Evolutionary conservation across 768 basidiomycete species (phyloP).

Genomic region (Tulasnella sp.): DNA sequence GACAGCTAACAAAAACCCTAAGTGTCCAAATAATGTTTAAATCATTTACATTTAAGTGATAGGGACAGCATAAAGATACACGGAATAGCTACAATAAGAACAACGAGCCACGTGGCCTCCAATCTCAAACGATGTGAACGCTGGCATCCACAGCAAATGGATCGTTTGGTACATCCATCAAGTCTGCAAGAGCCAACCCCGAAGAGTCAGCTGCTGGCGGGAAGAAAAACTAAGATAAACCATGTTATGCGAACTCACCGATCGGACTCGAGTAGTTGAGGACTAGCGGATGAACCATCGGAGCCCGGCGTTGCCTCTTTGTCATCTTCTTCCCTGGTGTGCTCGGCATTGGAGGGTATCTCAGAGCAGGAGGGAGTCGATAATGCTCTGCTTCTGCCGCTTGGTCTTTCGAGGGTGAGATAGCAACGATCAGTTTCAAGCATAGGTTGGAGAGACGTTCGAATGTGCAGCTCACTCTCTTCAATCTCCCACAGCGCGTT

Average conservation of each 20-base stretch:
- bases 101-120: too few relatives aligned
- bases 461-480: neutral
- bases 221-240: neutral
- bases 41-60: too few relatives aligned
- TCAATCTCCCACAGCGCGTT: slow-evolving; percentile 13
- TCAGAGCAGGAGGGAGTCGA: slow-evolving; percentile 3
- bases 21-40: too few relatives aligned
- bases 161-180: too few relatives aligned
- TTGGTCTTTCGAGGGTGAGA: neutral
- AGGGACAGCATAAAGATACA: too few relatives aligned
- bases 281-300: slow-evolving; percentile 7
- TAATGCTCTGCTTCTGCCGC: neutral
- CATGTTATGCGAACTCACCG: neutral
- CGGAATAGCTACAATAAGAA: too few relatives aligned
- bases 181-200: too few relatives aligned
- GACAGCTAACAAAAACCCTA: too few relatives aligned
- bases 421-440: neutral
- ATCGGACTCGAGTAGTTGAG: slow-evolving; percentile 14
- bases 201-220: too few relatives aligned
- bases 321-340: neutral
- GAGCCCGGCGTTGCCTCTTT: neutral
- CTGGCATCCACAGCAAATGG: too few relatives aligned
- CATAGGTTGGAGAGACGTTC: neutral
- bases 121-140: too few relatives aligned
- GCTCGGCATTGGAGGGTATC: neutral